A percentile compares a stretch with the other conserved stretches of the same genome.
Conservation (phyloP, 2,329 filamentous ascomycete species). For the Triangularia setosa region DNA sequence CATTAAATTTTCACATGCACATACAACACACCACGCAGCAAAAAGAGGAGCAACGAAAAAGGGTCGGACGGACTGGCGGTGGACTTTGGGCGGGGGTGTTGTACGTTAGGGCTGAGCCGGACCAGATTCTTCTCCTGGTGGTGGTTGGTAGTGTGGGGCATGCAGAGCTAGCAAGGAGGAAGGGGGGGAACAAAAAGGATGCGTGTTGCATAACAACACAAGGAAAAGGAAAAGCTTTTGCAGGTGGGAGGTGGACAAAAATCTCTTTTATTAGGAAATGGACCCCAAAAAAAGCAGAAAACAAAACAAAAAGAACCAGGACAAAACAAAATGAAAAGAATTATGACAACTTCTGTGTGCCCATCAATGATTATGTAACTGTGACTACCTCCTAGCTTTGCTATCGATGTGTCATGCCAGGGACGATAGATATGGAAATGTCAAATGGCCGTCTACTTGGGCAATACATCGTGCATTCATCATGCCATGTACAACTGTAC, state of each 20-base stretch:
- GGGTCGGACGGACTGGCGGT: not conserved
- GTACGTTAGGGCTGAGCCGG: conserved; percentile 10
- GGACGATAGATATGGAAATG: not conserved
- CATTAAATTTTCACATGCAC: not conserved
- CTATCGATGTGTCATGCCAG: not conserved
- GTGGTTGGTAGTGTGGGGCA: not conserved
- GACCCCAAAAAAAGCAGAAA: conserved; percentile 15
- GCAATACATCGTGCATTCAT: too few relatives aligned
- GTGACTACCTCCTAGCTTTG: too few relatives aligned
- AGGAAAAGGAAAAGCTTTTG: not conserved
- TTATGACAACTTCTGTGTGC: conserved; percentile 4
- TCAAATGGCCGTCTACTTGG: not conserved
- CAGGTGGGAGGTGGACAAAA: not conserved
- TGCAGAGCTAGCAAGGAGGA: conserved; percentile 3
- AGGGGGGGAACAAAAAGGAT: not conserved
- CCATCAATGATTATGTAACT: not conserved
- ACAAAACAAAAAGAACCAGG: conserved; percentile 10
- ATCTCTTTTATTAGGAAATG: not conserved
- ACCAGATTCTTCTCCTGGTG: not conserved
- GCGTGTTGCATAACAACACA: not conserved
- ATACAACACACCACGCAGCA: not conserved
- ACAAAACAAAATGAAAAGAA: conserved; percentile 18
- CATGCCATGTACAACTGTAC: too few relatives aligned
- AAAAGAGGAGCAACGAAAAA: not conserved
- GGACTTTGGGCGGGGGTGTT: conserved; percentile 4